Evolutionary conservation across 192 early-diverging fungal genomes (phyloP).

Genomic region (Podila minutissima): DNA sequence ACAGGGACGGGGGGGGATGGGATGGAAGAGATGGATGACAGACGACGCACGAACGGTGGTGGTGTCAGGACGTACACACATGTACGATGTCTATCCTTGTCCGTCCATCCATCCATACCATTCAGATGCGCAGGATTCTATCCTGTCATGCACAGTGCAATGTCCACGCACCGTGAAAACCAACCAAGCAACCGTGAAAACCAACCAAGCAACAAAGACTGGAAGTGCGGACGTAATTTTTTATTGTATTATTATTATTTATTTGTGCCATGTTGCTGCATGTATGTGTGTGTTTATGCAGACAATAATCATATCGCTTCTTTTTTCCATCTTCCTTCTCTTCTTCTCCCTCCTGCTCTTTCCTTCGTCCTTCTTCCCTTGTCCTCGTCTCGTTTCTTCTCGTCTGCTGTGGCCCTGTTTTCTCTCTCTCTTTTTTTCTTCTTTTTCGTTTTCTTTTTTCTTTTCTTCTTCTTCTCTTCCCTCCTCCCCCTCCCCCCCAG

Average conservation of each 20-base stretch:
- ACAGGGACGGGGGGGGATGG: not conserved
- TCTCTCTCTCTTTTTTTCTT: constrained; percentile 2
- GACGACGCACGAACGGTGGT: not conserved
- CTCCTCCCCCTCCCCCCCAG: not conserved
- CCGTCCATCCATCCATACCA: too few species aligned
- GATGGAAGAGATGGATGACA: not conserved
- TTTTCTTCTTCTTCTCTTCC: constrained; percentile 6
- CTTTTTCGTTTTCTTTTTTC: constrained; percentile 5
- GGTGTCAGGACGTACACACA: not conserved
- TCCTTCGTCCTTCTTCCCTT: constrained; percentile 1
- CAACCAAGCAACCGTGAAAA: too few species aligned
- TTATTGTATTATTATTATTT: too few species aligned
- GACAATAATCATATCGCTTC: constrained; percentile 30
- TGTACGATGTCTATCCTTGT: not conserved
- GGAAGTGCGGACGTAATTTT: too few species aligned
- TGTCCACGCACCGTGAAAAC: too few species aligned
- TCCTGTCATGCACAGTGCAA: too few species aligned
- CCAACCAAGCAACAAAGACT: too few species aligned
- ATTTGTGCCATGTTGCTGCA: too few species aligned
- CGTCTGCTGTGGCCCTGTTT: not conserved
- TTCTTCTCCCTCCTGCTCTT: not conserved
- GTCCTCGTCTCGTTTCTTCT: not conserved
- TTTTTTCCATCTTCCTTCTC: constrained; percentile 10
- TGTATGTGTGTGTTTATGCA: constrained; percentile 7
- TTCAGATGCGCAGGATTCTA: too few species aligned